A percentile compares a stretch with the other conserved stretches of the same genome.
Evolutionary conservation across 1,284 basidiomycete genomes (phyloP).

Genomic region (Mycosarcoma maydis): DNA sequence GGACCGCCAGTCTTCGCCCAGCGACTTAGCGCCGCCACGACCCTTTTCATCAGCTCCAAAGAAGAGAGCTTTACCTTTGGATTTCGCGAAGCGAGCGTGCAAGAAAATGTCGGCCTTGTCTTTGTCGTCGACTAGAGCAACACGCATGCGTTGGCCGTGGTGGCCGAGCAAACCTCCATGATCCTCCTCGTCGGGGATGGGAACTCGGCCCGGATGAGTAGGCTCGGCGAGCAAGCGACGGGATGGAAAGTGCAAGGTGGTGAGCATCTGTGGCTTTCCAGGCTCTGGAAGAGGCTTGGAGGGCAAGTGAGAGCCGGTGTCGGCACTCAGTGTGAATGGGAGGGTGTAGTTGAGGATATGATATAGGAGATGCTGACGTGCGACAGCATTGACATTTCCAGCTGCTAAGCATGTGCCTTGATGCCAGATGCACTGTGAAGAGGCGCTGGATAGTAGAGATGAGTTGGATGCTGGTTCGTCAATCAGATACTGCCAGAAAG

Average conservation of each 20-base stretch:
- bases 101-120: neutral
- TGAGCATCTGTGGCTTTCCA: conserved; percentile 64
- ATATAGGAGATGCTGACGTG: conserved; percentile 92
- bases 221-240: conserved; percentile 81
- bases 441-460: neutral
- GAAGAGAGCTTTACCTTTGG: conserved; percentile 13
- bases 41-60: conserved; percentile 80
- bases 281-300: conserved; percentile 73
- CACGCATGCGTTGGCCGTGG: conserved; percentile 81
- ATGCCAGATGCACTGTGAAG: conserved; percentile 21
- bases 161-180: conserved; percentile 78
- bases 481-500: conserved; percentile 36
- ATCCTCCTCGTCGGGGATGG: conserved; percentile 62
- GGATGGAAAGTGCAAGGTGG: conserved; percentile 72
- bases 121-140: conserved; percentile 63
- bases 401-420: conserved; percentile 17
- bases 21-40: conserved; percentile 71
- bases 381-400: conserved; percentile 79
- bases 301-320: conserved; percentile 72
- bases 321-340: conserved; percentile 47
- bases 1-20: conserved; percentile 69
- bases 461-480: conserved; percentile 1
- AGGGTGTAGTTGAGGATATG: conserved; percentile 90
- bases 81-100: neutral
- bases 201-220: conserved; percentile 63